A percentile compares a stretch with the other conserved stretches of the same genome.
Evolutionary conservation across 2,329 filamentous ascomycete genomes (phyloP).

Genomic region (Alternaria solani): DNA sequence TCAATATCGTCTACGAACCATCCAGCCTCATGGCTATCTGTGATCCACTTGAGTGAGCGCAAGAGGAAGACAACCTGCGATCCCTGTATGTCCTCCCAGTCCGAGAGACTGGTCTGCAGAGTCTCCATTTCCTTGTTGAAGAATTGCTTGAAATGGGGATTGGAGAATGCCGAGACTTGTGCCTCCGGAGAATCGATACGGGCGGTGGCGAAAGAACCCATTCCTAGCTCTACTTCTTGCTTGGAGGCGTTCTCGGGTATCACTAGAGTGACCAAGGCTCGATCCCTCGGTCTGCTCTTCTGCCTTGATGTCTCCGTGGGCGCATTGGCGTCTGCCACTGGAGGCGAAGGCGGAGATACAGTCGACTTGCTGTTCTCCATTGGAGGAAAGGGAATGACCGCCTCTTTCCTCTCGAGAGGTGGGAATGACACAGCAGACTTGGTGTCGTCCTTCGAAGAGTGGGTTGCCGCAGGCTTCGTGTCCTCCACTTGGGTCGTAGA

Average conservation of each 20-base stretch:
- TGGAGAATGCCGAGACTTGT: neutral
- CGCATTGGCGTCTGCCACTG: neutral
- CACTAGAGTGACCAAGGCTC: neutral
- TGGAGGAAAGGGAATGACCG: fast-evolving
- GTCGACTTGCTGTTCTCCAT: neutral
- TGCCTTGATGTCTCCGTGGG: neutral
- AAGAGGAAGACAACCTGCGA: neutral
- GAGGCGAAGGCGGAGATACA: neutral
- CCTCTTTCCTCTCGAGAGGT: fast-evolving
- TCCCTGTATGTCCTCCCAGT: neutral
- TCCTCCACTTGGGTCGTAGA: neutral
- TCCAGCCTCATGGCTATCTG: neutral
- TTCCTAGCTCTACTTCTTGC: neutral
- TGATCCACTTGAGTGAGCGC: neutral
- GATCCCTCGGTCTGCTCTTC: fast-evolving
- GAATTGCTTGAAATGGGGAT: neutral
- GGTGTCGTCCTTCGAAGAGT: too few species aligned
- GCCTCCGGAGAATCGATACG: neutral
- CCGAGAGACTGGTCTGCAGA: neutral
- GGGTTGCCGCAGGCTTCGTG: neutral
- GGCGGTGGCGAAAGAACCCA: neutral
- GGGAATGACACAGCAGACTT: neutral
- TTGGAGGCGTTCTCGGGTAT: neutral
- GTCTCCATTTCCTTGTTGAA: neutral
- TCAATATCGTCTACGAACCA: neutral